Conservation (phyloP, 257 asterid genomes). For the Gardenia jasminoides region DNA sequence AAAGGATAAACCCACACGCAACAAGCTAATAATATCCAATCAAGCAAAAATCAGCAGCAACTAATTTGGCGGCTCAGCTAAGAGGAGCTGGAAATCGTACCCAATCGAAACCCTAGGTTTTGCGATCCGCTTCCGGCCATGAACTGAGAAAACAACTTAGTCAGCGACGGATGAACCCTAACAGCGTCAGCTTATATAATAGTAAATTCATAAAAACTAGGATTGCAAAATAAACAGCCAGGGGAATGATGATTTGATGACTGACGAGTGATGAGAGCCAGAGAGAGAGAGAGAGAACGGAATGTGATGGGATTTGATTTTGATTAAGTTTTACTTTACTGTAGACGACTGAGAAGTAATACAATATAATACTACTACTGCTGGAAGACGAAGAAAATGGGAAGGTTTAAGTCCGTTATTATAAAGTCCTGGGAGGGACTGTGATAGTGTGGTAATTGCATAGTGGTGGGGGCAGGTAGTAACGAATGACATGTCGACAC, state of each 20-base stretch:
- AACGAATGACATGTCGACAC: no score
- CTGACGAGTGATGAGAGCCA: background rate
- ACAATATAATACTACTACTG: no score
- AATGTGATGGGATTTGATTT: slow-evolving; percentile 17
- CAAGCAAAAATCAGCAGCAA: background rate
- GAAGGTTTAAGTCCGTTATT: no score
- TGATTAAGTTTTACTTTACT: background rate
- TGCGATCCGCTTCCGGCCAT: slow-evolving; percentile 37
- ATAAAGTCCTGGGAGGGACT: no score
- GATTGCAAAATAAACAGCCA: background rate
- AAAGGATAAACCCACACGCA: background rate
- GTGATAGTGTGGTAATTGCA: no score
- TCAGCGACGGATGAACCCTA: slow-evolving; percentile 4
- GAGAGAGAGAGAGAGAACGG: slow-evolving; percentile 4
- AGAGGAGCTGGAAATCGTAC: background rate
- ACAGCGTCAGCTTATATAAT: slow-evolving; percentile 6
- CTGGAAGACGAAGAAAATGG: background rate
- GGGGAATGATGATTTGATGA: background rate
- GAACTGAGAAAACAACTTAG: background rate
- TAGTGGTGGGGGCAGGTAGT: no score
- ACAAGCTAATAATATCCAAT: background rate
- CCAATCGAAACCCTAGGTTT: slow-evolving; percentile 17
- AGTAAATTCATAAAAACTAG: background rate
- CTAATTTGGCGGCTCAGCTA: background rate
- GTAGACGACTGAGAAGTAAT: no score